phyloP scores from a whole-genome alignment of 129 eudicot species.

The Ambrosia trifida region DNA sequence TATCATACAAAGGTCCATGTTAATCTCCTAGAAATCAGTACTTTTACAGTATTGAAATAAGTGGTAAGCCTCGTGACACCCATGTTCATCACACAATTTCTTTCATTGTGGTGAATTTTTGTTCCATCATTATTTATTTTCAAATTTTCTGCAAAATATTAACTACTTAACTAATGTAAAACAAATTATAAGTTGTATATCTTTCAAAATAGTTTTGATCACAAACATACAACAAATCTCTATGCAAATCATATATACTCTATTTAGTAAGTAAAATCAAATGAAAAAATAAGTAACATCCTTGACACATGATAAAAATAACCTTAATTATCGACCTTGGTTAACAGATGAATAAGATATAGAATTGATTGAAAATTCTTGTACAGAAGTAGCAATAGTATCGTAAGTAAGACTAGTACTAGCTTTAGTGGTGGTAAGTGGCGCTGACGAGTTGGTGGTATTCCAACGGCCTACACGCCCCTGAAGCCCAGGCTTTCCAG shows the following conservation, averaged over 20 bases:
- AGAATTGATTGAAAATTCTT: conserved; percentile 71
- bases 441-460: conserved; percentile 32
- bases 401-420: conserved; percentile 32
- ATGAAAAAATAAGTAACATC: conserved; percentile 1
- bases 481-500: conserved; percentile 75
- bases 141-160: too few relatives aligned
- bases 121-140: too few relatives aligned
- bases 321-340: conserved; percentile 70
- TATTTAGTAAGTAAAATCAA: not conserved
- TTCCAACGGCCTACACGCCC: conserved; percentile 70
- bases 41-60: too few relatives aligned
- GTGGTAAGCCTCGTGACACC: too few relatives aligned
- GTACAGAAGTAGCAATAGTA: conserved; percentile 34
- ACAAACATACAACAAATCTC: too few relatives aligned
- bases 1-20: too few relatives aligned
- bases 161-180: too few relatives aligned
- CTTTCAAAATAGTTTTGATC: too few relatives aligned
- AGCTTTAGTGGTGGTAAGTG: conserved; percentile 41
- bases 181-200: too few relatives aligned
- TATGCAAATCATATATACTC: not conserved
- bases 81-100: too few relatives aligned
- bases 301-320: not conserved
- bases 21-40: too few relatives aligned
- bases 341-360: conserved; percentile 64
- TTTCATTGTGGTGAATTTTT: too few relatives aligned